These are phyloP conservation scores for Arabidopsis thaliana DNA, from an alignment of 345 rosid species.

Conservation along the genomic window TAIR10.1 NC_003075.7:17750001-17750500, in stretches of 20 bases:
- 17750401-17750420: background rate
- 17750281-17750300: slow-evolving; percentile 37
- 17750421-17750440: background rate
- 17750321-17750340: slow-evolving; percentile 18
- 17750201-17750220: slow-evolving; percentile 28
- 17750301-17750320: background rate
- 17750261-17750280: slow-evolving; percentile 31
- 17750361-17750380: slow-evolving; percentile 31
- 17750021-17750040: slow-evolving; percentile 12
- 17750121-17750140: slow-evolving; percentile 5
- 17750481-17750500: background rate
- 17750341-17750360: slow-evolving; percentile 36
- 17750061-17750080: background rate
- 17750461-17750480: slow-evolving; percentile 15
- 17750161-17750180: background rate
- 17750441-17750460: background rate
- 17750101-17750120: slow-evolving; percentile 10
- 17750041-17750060: background rate
- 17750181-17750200: slow-evolving; percentile 36
- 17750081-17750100: background rate
- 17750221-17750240: slow-evolving; percentile 34
- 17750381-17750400: background rate
- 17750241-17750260: slow-evolving; percentile 36
- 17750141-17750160: slow-evolving; percentile 37
- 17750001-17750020: background rate